Percentiles rank a stretch among this genome's conserved stretches.
These are phyloP conservation scores for Aspergillus egyptiacus DNA, from an alignment of 495 filamentous ascomycete species.

Conservation along the genomic window DNA sequence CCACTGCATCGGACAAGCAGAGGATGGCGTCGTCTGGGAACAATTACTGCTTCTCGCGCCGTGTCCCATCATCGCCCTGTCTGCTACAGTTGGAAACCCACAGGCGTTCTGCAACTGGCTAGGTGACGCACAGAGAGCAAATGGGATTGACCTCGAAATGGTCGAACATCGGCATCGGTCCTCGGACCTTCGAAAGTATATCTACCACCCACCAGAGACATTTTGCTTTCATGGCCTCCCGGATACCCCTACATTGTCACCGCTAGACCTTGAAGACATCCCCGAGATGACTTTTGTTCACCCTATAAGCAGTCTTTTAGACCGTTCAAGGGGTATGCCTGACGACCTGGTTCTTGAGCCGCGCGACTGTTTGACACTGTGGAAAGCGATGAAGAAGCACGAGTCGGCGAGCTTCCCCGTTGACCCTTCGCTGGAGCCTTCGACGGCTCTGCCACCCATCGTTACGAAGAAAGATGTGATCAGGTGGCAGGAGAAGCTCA, in stretches of 20 bases:
- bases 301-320: constrained; percentile 56
- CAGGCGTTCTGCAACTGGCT: constrained; percentile 66
- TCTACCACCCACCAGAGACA: constrained; percentile 46
- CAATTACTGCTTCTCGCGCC: constrained; percentile 68
- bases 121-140: constrained; percentile 47
- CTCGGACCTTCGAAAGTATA: constrained; percentile 67
- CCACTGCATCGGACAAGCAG: constrained; percentile 71
- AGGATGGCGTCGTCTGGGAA: constrained; percentile 78
- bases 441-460: constrained; percentile 28
- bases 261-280: constrained; percentile 48
- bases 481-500: constrained; percentile 58
- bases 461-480: constrained; percentile 60
- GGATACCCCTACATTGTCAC: constrained; percentile 29
- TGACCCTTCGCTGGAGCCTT: constrained; percentile 41
- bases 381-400: constrained; percentile 51
- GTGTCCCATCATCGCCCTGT: constrained; percentile 74
- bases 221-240: constrained; percentile 55
- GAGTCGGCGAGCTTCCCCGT: constrained; percentile 44
- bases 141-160: constrained; percentile 55
- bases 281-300: constrained; percentile 56
- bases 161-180: constrained; percentile 61
- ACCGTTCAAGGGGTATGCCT: constrained; percentile 52
- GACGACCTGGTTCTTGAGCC: constrained; percentile 64
- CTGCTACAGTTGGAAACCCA: constrained; percentile 75
- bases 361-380: constrained; percentile 61